These are phyloP conservation scores for Sclerotinia nivalis DNA, from an alignment of 2,329 filamentous ascomycete species.

Conservation along the genomic window DNA sequence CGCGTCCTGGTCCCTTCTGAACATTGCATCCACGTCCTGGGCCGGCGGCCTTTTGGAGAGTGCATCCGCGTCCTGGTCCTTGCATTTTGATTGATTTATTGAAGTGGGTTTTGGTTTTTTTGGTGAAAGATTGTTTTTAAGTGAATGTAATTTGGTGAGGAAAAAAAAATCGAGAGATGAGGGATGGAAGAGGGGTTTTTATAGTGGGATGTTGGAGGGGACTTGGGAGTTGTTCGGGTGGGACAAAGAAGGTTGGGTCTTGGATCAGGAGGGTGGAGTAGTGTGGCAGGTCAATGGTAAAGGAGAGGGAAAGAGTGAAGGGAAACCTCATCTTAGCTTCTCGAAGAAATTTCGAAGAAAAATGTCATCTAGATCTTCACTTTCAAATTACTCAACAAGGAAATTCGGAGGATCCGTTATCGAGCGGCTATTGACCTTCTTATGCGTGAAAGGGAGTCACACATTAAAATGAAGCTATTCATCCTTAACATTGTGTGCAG, in stretches of 20 bases:
- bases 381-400: background rate
- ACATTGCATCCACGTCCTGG: conserved; percentile 18
- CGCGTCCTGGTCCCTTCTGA: conserved; percentile 16
- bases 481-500: background rate
- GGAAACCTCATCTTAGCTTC: background rate
- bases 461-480: background rate
- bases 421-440: background rate
- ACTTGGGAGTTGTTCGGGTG: background rate
- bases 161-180: background rate
- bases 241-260: background rate
- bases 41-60: background rate
- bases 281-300: background rate
- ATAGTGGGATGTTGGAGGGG: background rate
- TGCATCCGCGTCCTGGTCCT: conserved; percentile 17
- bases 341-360: background rate
- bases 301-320: background rate
- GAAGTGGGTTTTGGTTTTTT: conserved; percentile 13
- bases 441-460: background rate
- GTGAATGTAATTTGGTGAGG: conserved; percentile 20
- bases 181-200: conserved; percentile 1
- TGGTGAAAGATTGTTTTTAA: conserved; percentile 12
- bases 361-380: background rate
- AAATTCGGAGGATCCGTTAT: background rate
- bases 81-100: conserved; percentile 22
- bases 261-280: background rate